Evolutionary conservation across 2,329 filamentous ascomycete species (phyloP), one percentile per base, ranked within the genome.

Genomic region (Metarhizium guizhouense): DNA sequence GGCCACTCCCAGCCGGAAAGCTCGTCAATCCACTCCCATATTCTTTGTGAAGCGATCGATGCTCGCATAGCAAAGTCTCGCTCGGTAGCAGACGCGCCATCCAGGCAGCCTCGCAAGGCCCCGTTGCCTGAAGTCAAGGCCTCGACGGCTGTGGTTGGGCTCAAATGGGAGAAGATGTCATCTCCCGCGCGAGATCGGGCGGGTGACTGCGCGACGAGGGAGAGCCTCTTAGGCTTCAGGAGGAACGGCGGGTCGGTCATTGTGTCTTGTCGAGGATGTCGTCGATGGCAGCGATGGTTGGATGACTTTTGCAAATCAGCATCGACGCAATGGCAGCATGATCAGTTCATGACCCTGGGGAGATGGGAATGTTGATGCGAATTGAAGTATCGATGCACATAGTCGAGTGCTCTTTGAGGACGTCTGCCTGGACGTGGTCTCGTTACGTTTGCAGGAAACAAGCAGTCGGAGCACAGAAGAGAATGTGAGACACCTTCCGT

Each of bases 11-110:
- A 84, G 48, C 72, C 66, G 48, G 74, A 72, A 43, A 94, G 75
- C 73, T 94, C 89, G n/a, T 82, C 75, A 30, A 88, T 76, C 88
- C 89, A 94, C 64, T 82, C 79, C 68, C 86, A 80, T 59, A 94
- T 82, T 59, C 81, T 84, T 63, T 86, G 82, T 13, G 87, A 87
- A 16, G 87, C 85, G 58, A 84, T 70, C 47, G 88, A 88, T 47
- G 87, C 85, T 59, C 83, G 80, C 63, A 86, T 76, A 47, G 85
- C 87, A 68, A 93, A 84, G 16, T 86, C 84, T 63, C 86, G 82
- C 69, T 93, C 87, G 29, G 80, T 72, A 3, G 77, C 72, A 1
- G 85, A 84, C 16, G 86, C 82, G 40, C 74, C 75, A 58, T 84
- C 80, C 57, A 90, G 78, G 65, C 84, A 87, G 50, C 71, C 65